Conservation (phyloP, 352 stramenopile species). For the Globisporangium perplexum region DNA sequence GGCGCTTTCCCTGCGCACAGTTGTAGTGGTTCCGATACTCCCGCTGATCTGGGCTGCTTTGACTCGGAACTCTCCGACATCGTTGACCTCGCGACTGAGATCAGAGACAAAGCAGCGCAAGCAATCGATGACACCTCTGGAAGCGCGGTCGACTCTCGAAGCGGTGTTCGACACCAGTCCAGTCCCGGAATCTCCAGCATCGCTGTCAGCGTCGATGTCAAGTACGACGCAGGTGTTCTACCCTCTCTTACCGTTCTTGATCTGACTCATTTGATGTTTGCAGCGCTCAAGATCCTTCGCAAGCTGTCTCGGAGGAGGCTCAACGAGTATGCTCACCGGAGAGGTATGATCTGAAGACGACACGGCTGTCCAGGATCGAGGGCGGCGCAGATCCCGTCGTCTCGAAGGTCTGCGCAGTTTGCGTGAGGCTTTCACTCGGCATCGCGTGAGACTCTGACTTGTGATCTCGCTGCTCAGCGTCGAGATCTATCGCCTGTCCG, state of each 20-base stretch:
- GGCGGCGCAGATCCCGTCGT: not conserved
- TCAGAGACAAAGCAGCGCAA: not conserved
- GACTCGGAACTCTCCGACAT: slow-evolving; percentile 8
- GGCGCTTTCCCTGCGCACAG: not conserved
- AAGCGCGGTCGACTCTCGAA: not conserved
- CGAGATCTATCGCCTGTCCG: slow-evolving; percentile 5
- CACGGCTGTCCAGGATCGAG: not conserved
- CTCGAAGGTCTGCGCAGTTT: not conserved
- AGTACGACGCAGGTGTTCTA: not conserved
- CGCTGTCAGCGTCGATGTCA: not conserved
- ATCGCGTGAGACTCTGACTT: not conserved
- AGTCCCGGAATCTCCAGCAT: not conserved
- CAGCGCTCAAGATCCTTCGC: not conserved
- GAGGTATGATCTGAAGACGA: not conserved
- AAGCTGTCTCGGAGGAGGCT: not conserved
- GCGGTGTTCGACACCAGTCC: not conserved
- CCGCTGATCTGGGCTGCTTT: not conserved
- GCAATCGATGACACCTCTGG: not conserved
- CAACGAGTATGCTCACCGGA: not conserved
- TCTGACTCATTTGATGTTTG: not conserved
- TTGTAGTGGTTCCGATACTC: not conserved
- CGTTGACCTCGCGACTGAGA: slow-evolving; percentile 7
- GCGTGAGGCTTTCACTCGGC: not conserved
- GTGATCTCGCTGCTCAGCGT: not conserved
- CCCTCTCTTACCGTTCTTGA: not conserved